Base-by-base conservation (phyloP, 2,329 filamentous ascomycete genomes). In the Teratosphaeriaceae sp. region DNA sequence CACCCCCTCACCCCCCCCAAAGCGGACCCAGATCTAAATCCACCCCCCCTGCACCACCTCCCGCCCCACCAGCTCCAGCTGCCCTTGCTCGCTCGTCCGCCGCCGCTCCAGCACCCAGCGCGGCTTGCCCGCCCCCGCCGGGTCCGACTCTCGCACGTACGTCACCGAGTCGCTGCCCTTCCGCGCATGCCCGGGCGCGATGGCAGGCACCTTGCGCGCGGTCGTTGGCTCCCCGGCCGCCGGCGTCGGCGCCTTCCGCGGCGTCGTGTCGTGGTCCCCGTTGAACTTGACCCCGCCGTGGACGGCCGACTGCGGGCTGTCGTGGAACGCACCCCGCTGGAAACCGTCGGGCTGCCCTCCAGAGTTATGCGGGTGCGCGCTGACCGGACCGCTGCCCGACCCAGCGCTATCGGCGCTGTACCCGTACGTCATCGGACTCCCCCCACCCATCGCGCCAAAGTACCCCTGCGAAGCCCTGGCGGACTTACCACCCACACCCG, bases 91-190 rank as follows among this genome's bases (percentile, higher is more conserved):
- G 1, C 71, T 78, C 2, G 80, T 84, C 26, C 83, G 68, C 40
- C 82, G 70, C 26, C 82, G 66, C 62, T 88, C 84, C 52, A 87
- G 67, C 6, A 87, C 76, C 84, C 83, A 87, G 35, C 80, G 67
- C 7, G 64, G 62, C 43, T 72, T 74, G 50, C 76, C 75, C 1
- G 73, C 75, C 7, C 72, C 72, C 2, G 76, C 70, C 35, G 80
- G 78, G 55, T 83, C 79, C 47, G 74, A 74, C 48, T 77, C 74
- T n/a, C 68, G 63, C 2, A 75, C 70, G 60, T 88, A 88, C 5
- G 81, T 82, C 24, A 88, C 79, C 49, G 80, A 84, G 51, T 85
- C 83, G 38, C 74, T 68, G 7, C 63, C 65, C 34, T 64, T 68
- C 19, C 68, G 40, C 13, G 53, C 54, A 38, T 59, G 58, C 37